Percentiles rank a stretch among this genome's conserved stretches.
phyloP scores from a whole-genome alignment of 1,284 basidiomycete species.

The Marasmius oreades region DNA sequence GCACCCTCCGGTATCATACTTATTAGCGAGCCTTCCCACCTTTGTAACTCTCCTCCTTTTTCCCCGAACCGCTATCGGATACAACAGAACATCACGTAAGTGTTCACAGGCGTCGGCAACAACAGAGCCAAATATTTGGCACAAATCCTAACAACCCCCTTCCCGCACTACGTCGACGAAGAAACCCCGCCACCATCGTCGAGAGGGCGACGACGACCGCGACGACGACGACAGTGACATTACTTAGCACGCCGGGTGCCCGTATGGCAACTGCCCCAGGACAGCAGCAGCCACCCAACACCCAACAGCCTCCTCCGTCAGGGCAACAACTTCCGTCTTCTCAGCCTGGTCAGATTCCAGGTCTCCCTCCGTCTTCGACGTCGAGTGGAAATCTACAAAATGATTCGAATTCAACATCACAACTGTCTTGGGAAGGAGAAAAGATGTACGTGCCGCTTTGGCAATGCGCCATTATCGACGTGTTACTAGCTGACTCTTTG shows the following conservation, averaged over 20 bases:
- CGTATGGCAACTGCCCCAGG: neutral
- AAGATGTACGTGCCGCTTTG: constrained; percentile 36
- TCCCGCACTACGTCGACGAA: neutral
- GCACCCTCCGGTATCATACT: too few relatives aligned
- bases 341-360: neutral
- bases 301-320: neutral
- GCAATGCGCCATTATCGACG: constrained; percentile 9
- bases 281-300: neutral
- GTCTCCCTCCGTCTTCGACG: constrained; percentile 4
- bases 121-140: neutral
- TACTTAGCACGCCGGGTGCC: neutral
- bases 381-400: neutral
- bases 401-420: constrained; percentile 3
- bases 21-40: too few relatives aligned
- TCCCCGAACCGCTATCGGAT: neutral
- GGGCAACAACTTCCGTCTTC: neutral
- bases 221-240: neutral
- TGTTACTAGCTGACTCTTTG: constrained; percentile 28
- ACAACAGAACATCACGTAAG: neutral
- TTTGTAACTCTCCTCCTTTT: too few relatives aligned
- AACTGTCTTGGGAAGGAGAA: constrained; percentile 46
- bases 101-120: neutral
- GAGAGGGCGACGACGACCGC: constrained; percentile 1
- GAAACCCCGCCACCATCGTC: neutral
- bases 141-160: neutral